Evolutionary conservation across 805 yeast genomes (phyloP), one percentile per base, ranked within the genome.

Genomic region (Isabelozyma pseudorhagii): DNA sequence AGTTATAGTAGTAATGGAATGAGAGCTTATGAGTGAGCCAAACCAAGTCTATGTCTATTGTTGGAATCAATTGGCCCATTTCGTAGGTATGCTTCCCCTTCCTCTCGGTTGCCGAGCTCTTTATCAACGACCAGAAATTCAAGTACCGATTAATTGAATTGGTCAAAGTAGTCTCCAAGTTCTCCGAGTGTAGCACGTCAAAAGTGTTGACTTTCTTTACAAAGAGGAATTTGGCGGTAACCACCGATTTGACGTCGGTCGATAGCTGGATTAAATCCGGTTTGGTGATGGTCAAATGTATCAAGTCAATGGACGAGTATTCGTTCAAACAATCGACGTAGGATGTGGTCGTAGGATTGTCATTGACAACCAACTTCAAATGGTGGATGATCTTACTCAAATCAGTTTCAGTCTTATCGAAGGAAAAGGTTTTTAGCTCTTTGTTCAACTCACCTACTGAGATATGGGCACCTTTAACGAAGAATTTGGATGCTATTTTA

Each of bases 21-120:
- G 57, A 44, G 27, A 59, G 47, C 31, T 57, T 58, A 29, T 58
- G 60, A 1, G 61, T 59, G 40, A 53, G 60, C 63, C 63, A 58
- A 14, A 58, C 34, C 41, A 59, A 49, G 39, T 58, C 61, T 18
- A 59, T 59, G 40, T 59, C 62, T 45, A 59, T 47, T 4, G 63
- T 59, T 1, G 63, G 63, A 3, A 56, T 57, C 17, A 55, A 36
- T 10, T n/a, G 29, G 14, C 10, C 18, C 36, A 2, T 31, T 9
- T 31, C 36, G 5, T 6, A 13, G 36, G n/a, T 10, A 18, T 25
- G 10, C 17, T 21, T 21, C 17, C 42, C 42, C 39, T 38, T 42
- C 10, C 3, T 31, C 3, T 31, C 36, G n/a, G 43, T 15, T 17
- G 21, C 41, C 10, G 25, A 18, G n/a, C 6, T n/a, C 5, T 14